Evolutionary conservation across 495 filamentous ascomycete species (phyloP), one percentile per base, ranked within the genome.

Genomic region (Daldinia childiae): DNA sequence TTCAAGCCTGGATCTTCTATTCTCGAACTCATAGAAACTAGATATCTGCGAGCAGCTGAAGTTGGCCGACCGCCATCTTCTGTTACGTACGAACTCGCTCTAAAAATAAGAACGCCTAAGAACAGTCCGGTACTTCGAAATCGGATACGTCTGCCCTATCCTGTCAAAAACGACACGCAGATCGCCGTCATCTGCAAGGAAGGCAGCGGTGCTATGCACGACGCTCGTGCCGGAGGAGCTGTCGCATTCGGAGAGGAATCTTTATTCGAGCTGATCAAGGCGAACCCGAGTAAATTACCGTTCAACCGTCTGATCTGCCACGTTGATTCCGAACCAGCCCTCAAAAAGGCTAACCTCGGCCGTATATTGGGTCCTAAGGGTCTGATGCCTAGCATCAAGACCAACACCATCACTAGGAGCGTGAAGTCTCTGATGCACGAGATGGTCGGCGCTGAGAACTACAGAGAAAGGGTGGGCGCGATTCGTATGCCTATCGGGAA

Each of bases 301-400:
- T 99, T 98, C 76, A 96, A 98, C 76, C 87, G 92, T 57, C 91
- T 93, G 69, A 89, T 99, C 64, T 94, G 91, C 78, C 95, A 98
- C 76, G 85, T 85, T 24, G 91, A 95, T 65, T 92, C 89, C 75
- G 81, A 93, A 70, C 79, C 82, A 3, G 86, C 85, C 52, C 82
- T 97, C 69, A 91, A 91, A 78, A 93, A 93, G 81, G 90, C 92
- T 29, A 86, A 83, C 3, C 76, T 99, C 63, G 94, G 90, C 57
- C 87, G 90, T 73, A 87, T 98, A 48, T 85, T 99, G 11, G 95
- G 95, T 77, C 95, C 95, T 15, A 87, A 86, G 76, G 93, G 93
- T 8, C 80, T 99, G 76, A 98, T 99, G 96, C 95, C 95, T 21
- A 95, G 87, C 76, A 79, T 82, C 57, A 99, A 97, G 85, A 86